phyloP scores from a whole-genome alignment of 2,329 filamentous ascomycete species.

The Septoria petroselini region DNA sequence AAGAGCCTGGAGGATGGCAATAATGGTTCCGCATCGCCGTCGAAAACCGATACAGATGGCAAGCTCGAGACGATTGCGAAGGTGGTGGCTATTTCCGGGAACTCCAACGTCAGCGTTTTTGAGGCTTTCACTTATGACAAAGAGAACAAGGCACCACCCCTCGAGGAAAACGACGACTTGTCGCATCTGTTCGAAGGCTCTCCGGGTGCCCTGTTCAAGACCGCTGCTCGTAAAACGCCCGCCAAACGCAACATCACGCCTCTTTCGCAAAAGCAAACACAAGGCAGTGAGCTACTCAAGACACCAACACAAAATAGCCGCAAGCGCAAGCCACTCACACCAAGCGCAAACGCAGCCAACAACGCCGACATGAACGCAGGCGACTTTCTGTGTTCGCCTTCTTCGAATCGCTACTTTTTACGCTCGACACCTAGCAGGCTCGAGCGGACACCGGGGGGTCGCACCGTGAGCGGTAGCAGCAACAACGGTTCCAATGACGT shows the following conservation, averaged over 20 bases:
- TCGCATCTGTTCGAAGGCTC: slow-evolving; percentile 66
- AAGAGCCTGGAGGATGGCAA: slow-evolving; percentile 58
- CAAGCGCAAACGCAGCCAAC: slow-evolving; percentile 32
- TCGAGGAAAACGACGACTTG: slow-evolving; percentile 50
- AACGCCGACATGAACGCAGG: slow-evolving; percentile 29
- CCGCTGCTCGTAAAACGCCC: slow-evolving; percentile 55
- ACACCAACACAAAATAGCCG: slow-evolving; percentile 45
- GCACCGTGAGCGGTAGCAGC: slow-evolving; percentile 27
- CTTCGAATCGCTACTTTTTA: slow-evolving; percentile 39
- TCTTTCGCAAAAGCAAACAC: slow-evolving; percentile 45
- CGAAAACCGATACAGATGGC: slow-evolving; percentile 6
- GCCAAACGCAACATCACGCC: slow-evolving; percentile 44
- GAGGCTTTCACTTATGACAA: slow-evolving; percentile 51
- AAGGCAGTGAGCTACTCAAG: slow-evolving; percentile 44
- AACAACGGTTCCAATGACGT: slow-evolving; percentile 31
- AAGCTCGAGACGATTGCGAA: slow-evolving; percentile 17
- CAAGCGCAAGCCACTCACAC: slow-evolving; percentile 34
- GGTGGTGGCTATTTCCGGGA: slow-evolving; percentile 15
- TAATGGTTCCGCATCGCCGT: slow-evolving; percentile 17
- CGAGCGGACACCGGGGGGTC: slow-evolving; percentile 34
- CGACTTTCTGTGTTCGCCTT: slow-evolving; percentile 38
- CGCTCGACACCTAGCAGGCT: slow-evolving; percentile 41
- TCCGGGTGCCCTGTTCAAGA: slow-evolving; percentile 54
- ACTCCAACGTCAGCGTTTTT: slow-evolving; percentile 31
- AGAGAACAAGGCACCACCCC: slow-evolving; percentile 53